Evolutionary conservation across 495 filamentous ascomycete species (phyloP).

Genomic region (Penicillium bovifimosum): DNA sequence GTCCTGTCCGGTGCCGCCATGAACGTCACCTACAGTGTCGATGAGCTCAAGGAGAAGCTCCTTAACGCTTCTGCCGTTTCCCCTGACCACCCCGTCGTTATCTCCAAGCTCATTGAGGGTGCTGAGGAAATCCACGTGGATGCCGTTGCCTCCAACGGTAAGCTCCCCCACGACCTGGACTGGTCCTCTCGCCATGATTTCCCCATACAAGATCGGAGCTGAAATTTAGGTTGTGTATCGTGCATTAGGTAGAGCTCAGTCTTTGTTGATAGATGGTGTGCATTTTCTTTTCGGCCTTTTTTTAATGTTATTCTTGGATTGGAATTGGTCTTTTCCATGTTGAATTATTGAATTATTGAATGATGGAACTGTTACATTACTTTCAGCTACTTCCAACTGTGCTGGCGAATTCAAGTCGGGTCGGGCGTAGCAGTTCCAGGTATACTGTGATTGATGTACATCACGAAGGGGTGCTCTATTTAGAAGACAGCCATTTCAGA

Average conservation of each 20-base stretch:
- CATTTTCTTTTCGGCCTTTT: conserved; percentile 12
- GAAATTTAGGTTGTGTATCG: conserved; percentile 14
- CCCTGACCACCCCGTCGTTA: conserved; percentile 92
- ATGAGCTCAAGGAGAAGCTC: conserved; percentile 84
- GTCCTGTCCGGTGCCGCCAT: conserved; percentile 96
- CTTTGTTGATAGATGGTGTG: conserved; percentile 35
- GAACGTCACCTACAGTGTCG: conserved; percentile 88
- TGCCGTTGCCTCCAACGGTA: conserved; percentile 81
- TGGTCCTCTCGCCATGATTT: conserved; percentile 4
- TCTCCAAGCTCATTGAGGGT: conserved; percentile 97
- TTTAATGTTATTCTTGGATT: conserved; percentile 2
- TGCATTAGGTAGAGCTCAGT: conserved; percentile 25
- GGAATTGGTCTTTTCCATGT: conserved; percentile 7
- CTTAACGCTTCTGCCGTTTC: conserved; percentile 86
- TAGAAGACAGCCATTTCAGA: too few relatives aligned
- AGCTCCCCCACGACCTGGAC: conserved; percentile 39
- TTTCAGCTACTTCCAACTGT: too few relatives aligned
- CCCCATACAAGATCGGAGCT: neutral
- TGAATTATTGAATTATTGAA: neutral
- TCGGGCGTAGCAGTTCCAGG: too few relatives aligned
- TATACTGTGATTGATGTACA: too few relatives aligned
- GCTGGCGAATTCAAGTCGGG: conserved; percentile 19
- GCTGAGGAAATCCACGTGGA: conserved; percentile 98
- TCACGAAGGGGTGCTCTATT: too few relatives aligned
- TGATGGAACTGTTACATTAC: conserved; percentile 1